Percentiles rank a stretch among this genome's conserved stretches.
These are phyloP conservation scores for Tulasnella sp. DNA, from an alignment of 768 basidiomycete genomes.

Conservation along the genomic window DNA sequence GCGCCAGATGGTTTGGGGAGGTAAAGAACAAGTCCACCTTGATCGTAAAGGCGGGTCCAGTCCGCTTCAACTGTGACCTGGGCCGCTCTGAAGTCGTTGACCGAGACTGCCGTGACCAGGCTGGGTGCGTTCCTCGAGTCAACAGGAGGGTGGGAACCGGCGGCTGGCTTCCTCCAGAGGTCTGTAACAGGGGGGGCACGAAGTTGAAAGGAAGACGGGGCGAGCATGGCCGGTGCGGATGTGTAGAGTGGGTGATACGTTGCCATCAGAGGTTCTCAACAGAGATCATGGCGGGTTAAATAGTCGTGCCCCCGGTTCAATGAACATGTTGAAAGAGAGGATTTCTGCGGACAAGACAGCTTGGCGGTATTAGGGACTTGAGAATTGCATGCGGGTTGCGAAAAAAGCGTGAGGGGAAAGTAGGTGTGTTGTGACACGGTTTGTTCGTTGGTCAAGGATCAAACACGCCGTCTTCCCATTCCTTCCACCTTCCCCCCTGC, in stretches of 20 bases:
- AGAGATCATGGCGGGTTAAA: neutral
- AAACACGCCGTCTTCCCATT: neutral
- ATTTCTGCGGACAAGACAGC: neutral
- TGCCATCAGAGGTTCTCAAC: too few species aligned
- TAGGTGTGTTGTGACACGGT: neutral
- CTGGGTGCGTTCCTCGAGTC: slow-evolving; percentile 22
- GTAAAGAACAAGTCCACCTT: slow-evolving; percentile 24
- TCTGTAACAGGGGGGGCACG: slow-evolving; percentile 22
- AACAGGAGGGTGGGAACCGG: slow-evolving; percentile 10
- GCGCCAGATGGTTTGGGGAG: slow-evolving; percentile 13
- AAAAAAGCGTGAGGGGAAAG: neutral
- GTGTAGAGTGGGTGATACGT: neutral
- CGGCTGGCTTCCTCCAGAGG: slow-evolving; percentile 25
- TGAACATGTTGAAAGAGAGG: neutral
- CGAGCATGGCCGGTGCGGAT: neutral
- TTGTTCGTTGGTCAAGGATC: neutral
- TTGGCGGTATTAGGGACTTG: neutral
- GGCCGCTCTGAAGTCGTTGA: slow-evolving; percentile 20
- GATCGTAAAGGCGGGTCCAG: slow-evolving; percentile 26
- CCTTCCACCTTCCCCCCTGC: slow-evolving; percentile 3
- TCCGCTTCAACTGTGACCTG: slow-evolving; percentile 23
- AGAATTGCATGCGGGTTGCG: neutral
- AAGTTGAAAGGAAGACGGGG: slow-evolving; percentile 1
- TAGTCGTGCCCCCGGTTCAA: neutral
- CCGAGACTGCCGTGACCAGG: slow-evolving; percentile 13